These are phyloP conservation scores for Podospora tetraspora DNA, from an alignment of 495 filamentous ascomycete species.

Conservation along the genomic window DNA sequence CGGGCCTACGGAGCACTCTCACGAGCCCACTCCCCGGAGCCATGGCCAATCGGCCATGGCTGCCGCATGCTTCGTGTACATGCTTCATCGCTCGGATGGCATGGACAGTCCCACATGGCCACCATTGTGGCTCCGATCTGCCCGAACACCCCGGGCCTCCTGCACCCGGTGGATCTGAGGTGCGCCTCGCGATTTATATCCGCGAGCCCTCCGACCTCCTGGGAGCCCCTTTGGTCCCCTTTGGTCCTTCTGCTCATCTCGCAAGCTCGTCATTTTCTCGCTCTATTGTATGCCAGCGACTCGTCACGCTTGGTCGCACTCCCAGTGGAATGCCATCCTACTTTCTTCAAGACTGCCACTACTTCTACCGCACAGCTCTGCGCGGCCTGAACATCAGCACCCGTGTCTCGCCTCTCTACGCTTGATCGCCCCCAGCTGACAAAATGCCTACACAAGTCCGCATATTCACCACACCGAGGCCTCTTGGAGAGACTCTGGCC, in stretches of 20 bases:
- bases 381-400: conserved; percentile 76
- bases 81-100: conserved; percentile 5
- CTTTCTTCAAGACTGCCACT: conserved; percentile 82
- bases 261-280: conserved; percentile 6
- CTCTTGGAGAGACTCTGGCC: conserved; percentile 61
- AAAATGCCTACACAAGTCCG: conserved; percentile 51
- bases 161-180: background rate
- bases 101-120: conserved; percentile 10
- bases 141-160: background rate
- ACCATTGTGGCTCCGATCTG: background rate
- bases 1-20: conserved; percentile 43
- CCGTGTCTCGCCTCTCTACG: conserved; percentile 66
- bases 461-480: conserved; percentile 62
- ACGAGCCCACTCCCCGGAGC: conserved; percentile 24
- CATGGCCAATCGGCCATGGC: conserved; percentile 36
- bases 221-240: conserved; percentile 7
- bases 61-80: conserved; percentile 18
- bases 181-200: conserved; percentile 21
- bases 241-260: conserved; percentile 3
- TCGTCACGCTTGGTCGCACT: conserved; percentile 12
- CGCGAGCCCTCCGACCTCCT: conserved; percentile 19
- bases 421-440: conserved; percentile 47
- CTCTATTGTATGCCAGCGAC: background rate
- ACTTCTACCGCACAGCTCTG: conserved; percentile 83
- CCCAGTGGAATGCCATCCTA: conserved; percentile 68